Evolutionary conservation across 495 filamentous ascomycete species (phyloP), one percentile per base, ranked within the genome.

Genomic region (Penicillium psychrofluorescens): DNA sequence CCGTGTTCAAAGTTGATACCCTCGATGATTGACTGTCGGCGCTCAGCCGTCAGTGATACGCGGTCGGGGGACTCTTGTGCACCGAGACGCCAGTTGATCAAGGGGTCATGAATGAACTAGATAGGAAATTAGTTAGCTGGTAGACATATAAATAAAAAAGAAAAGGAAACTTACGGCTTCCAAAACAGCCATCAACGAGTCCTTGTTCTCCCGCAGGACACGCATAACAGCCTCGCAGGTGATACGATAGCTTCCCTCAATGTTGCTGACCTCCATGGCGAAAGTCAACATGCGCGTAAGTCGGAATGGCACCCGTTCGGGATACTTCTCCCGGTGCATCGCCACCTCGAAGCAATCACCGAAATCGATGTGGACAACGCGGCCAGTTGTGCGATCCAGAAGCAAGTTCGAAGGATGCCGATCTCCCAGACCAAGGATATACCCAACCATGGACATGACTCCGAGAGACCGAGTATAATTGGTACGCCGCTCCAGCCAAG

Each of bases 371-470:
- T 99, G 92, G 45, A 99, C 82, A 43, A 99, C 88, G 63, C 88
- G 94, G 53, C 92, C 92, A 6, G 90, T 99, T 49, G 92, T 81
- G 15, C 88, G 82, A 66, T 97, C 92, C 28, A 99, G 80, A 81
- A 99, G 90, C 57, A 99, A 72, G 56, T 99, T 99, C 41, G 88
- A 95, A 28, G 92, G 92, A 67, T 99, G 92, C 29, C 92, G 81
- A 62, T 99, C 92, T 29, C 92, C 92, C 35, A 99, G 76, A 49
- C 92, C 92, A 35, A 99, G 84, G 56, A 99, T 95, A 58, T 99
- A 97, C 43, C 92, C 92, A 8, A 96, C 92, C 91, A 99, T 99
- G n/a, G 90, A 95, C 92, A 97, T 99, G 45, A 96, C 94, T 50
- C 88, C 92, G 11, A 97, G 77, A 11, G 92, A 97, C 43, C 92